Evolutionary conservation across 495 filamentous ascomycete genomes (phyloP).

Genomic region (Jackrogersella multiformis): DNA sequence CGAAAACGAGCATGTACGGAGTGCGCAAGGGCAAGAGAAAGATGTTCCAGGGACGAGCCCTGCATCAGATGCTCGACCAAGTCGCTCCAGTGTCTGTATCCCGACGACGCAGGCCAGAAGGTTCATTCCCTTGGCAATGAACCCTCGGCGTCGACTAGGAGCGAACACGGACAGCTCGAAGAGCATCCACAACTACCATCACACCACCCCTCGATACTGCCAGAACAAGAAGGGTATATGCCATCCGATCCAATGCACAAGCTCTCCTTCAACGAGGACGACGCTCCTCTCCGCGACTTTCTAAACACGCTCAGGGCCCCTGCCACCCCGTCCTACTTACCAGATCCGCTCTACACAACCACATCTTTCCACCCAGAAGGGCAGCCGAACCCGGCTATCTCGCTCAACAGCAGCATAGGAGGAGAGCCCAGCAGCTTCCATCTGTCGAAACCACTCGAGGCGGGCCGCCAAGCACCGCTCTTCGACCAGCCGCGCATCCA

Average conservation of each 20-base stretch:
- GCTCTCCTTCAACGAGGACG: conserved; percentile 18
- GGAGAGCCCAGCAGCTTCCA: conserved; percentile 12
- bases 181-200: conserved; percentile 18
- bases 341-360: conserved; percentile 10
- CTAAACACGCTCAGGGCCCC: conserved; percentile 23
- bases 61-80: conserved; percentile 64
- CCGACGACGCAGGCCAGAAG: conserved; percentile 37
- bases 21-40: conserved; percentile 64
- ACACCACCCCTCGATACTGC: conserved; percentile 16
- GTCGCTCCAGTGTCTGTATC: conserved; percentile 62
- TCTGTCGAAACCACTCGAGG: background rate
- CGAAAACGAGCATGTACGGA: conserved; percentile 64
- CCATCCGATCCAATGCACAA: conserved; percentile 4
- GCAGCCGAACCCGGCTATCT: background rate
- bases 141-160: background rate
- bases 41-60: conserved; percentile 63
- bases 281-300: conserved; percentile 25
- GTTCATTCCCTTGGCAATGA: conserved; percentile 11
- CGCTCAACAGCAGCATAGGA: background rate
- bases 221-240: conserved; percentile 15
- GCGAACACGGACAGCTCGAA: conserved; percentile 27
- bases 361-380: background rate
- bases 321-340: conserved; percentile 10
- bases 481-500: conserved; percentile 29
- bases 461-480: conserved; percentile 19